Conservation (phyloP, 805 yeast species). For the Suhomyces pyralidae region DNA sequence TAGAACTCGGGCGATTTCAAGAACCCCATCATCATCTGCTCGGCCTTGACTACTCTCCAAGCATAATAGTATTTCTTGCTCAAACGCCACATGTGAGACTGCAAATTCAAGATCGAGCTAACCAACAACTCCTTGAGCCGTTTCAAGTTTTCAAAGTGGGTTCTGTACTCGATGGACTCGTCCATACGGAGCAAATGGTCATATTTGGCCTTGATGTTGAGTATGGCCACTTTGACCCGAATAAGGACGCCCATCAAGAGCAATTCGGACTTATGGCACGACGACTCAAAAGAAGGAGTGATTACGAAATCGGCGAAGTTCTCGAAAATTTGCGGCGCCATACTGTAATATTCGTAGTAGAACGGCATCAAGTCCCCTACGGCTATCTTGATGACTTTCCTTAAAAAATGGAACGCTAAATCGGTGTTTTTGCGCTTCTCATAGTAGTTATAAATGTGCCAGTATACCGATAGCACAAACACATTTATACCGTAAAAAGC, state of each 20-base stretch:
- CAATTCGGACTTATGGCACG: constrained; percentile 16
- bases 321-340: constrained; percentile 7
- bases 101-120: constrained; percentile 2
- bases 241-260: constrained; percentile 8
- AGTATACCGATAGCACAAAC: constrained; percentile 38
- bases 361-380: constrained; percentile 16
- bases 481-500: constrained; percentile 26
- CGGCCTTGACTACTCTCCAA: constrained; percentile 64
- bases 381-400: constrained; percentile 28
- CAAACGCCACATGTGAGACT: constrained; percentile 27
- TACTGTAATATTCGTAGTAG: constrained; percentile 13
- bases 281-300: constrained; percentile 17
- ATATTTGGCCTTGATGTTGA: constrained; percentile 2
- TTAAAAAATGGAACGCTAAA: constrained; percentile 37
- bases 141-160: constrained; percentile 3
- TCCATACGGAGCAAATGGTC: constrained; percentile 19
- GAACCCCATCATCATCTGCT: constrained; percentile 36
- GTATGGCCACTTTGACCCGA: constrained; percentile 6
- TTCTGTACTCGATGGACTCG: constrained; percentile 16
- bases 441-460: constrained; percentile 41
- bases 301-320: constrained; percentile 17
- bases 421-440: constrained; percentile 32
- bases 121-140: constrained; percentile 1
- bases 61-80: constrained; percentile 64
- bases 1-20: constrained; percentile 29